Evolutionary conservation across 129 eudicot species (phyloP), one percentile per base, ranked within the genome.

Genomic region (Cynara cardunculus): DNA sequence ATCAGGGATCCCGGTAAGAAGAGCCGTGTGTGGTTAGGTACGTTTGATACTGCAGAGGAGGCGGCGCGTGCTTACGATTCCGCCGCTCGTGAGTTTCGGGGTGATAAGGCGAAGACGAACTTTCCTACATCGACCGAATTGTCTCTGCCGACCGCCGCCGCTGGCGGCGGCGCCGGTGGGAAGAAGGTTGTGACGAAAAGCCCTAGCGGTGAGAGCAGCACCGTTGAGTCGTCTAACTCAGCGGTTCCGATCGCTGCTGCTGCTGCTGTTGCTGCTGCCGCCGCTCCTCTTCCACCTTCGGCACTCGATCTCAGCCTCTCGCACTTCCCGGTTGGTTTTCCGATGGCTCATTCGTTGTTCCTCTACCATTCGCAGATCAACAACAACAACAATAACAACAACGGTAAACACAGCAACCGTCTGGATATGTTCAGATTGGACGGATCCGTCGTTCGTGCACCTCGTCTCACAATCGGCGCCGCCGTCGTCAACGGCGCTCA

Each of bases 21-120:
- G 76, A 89, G 87, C 82, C 93, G 93, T 28, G 93, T 89, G 2
- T 89, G 93, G 93, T 83, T 89, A 0, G 93, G 90, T 4, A 89
- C 90, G n/a, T 88, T 85, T 53, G 91, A 88, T 72, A 78, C 89
- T 4, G 89, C 89, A 0, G 86, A 74, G n/a, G 88, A 84, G 65
- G 88, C 90, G 71, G 90, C 90, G 69, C 90, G 88, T 81, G 88
- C 88, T 7, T 85, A 87, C 49, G 86, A 87, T 21, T 3, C 88
- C 6, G 93, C 91, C 19, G 93, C 89, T 0, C 84, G 91, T 1
- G 88, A 83, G 32, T 87, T 89, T 25, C 90, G 93, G 1, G 93
- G 93, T 0, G 78, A 68, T 6, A 89, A 87, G 59, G 92, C 92
- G 0, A 89, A 84, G 79, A 89, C 92, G 0, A 89, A 89, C 62